These are phyloP conservation scores for Entomortierella parvispora DNA, from an alignment of 192 early-diverging fungal genomes.

Conservation along the genomic window DNA sequence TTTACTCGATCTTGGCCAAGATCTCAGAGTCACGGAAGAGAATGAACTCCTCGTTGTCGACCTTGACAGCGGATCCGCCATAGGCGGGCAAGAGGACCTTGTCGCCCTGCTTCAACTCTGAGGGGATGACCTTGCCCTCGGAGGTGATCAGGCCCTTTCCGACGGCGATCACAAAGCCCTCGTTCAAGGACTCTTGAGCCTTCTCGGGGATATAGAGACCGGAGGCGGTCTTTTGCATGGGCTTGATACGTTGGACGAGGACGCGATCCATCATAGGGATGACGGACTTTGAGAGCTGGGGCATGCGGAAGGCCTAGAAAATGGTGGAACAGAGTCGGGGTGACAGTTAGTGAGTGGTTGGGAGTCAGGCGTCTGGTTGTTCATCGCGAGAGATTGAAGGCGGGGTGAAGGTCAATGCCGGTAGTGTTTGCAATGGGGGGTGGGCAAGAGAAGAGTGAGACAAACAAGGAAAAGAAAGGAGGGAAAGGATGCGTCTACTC, in stretches of 20 bases:
- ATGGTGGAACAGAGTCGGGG: too few species aligned
- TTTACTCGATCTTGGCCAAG: conserved; percentile 84
- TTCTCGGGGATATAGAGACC: conserved; percentile 98
- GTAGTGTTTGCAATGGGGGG: too few species aligned
- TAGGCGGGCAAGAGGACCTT: conserved; percentile 92
- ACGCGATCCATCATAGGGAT: conserved; percentile 97
- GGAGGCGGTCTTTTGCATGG: conserved; percentile 87
- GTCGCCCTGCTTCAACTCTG: conserved; percentile 87
- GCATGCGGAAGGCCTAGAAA: conserved; percentile 27
- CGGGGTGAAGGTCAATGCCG: too few species aligned
- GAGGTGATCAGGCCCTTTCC: conserved; percentile 85
- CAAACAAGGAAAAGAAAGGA: too few species aligned
- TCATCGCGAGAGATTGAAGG: too few species aligned
- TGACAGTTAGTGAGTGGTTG: too few species aligned
- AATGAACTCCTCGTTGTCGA: conserved; percentile 85
- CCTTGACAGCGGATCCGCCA: conserved; percentile 92
- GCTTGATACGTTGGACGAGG: conserved; percentile 94
- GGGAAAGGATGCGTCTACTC: too few species aligned
- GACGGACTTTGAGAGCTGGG: conserved; percentile 73
- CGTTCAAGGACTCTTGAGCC: conserved; percentile 94
- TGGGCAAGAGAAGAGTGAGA: too few species aligned
- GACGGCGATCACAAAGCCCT: conserved; percentile 91
- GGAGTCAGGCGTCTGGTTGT: too few species aligned
- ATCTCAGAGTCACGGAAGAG: conserved; percentile 92
- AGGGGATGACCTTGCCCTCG: conserved; percentile 82